A percentile compares a stretch with the other conserved stretches of the same genome.
Conservation (phyloP, 306 rosid genomes). For the Rubus idaeus region DNA sequence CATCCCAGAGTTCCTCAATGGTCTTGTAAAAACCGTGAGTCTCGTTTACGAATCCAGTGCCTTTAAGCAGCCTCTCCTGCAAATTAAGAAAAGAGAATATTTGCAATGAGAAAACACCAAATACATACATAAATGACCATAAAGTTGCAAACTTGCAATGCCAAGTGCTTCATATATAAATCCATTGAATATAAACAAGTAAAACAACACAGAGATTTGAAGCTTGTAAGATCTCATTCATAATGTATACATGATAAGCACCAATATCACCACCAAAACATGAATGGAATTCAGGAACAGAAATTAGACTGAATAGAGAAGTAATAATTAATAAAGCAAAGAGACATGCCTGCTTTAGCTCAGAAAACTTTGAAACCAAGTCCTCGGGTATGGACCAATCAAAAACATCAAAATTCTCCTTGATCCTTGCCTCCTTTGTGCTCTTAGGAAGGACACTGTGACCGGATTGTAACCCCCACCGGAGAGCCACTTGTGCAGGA, state of each 20-base stretch:
- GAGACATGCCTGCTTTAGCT: constrained; percentile 50
- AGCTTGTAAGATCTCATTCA: neutral
- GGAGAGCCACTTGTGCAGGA: constrained; percentile 73
- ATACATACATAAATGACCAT: neutral
- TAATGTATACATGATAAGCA: neutral
- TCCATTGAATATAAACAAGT: neutral
- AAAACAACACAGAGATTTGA: neutral
- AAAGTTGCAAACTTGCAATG: neutral
- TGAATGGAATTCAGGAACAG: neutral
- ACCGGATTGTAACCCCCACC: constrained; percentile 79
- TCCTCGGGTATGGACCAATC: constrained; percentile 65
- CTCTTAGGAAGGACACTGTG: constrained; percentile 79
- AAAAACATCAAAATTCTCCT: constrained; percentile 56
- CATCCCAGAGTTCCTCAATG: constrained; percentile 67
- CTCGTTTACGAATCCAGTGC: constrained; percentile 25
- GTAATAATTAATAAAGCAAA: neutral
- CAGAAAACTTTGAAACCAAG: constrained; percentile 47
- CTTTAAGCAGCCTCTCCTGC: constrained; percentile 50
- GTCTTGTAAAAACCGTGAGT: constrained; percentile 41
- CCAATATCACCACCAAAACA: neutral
- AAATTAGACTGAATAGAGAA: neutral
- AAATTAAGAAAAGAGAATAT: neutral
- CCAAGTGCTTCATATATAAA: neutral
- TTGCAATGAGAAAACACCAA: constrained; percentile 9
- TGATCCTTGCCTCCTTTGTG: constrained; percentile 48